These are phyloP conservation scores for Endocalyx cinctus DNA, from an alignment of 2,329 filamentous ascomycete species.

Conservation along the genomic window DNA sequence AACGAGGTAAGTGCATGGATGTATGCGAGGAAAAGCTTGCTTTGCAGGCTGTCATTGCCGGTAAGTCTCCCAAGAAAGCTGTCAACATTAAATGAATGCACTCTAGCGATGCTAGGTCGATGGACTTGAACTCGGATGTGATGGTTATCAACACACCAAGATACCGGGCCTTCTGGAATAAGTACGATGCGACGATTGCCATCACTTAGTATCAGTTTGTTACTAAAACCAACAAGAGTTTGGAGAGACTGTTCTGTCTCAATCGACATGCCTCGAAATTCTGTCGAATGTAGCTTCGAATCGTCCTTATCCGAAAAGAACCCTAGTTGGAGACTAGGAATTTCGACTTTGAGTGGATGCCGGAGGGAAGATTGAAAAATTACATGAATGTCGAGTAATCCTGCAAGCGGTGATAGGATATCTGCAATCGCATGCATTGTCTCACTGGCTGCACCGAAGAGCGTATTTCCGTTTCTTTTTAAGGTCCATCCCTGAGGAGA, in stretches of 20 bases:
- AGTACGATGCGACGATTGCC: constrained; percentile 12
- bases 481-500: neutral
- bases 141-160: neutral
- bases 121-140: constrained; percentile 10
- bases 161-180: constrained; percentile 13
- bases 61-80: constrained; percentile 41
- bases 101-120: constrained; percentile 3
- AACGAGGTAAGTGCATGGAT: constrained; percentile 52
- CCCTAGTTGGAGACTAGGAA: constrained; percentile 40
- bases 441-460: neutral
- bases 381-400: too few species aligned
- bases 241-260: constrained; percentile 41
- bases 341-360: constrained; percentile 1
- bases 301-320: constrained; percentile 35
- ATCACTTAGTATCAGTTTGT: constrained; percentile 42
- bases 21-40: constrained; percentile 46
- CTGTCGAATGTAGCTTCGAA: constrained; percentile 34
- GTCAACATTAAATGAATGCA: constrained; percentile 41
- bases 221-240: constrained; percentile 44
- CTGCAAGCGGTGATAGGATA: neutral
- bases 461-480: neutral
- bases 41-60: constrained; percentile 45
- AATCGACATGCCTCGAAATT: constrained; percentile 46
- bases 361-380: neutral
- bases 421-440: neutral